phyloP scores from a whole-genome alignment of 1,139 yeast species.

The Debaryomyces subglobosus region DNA sequence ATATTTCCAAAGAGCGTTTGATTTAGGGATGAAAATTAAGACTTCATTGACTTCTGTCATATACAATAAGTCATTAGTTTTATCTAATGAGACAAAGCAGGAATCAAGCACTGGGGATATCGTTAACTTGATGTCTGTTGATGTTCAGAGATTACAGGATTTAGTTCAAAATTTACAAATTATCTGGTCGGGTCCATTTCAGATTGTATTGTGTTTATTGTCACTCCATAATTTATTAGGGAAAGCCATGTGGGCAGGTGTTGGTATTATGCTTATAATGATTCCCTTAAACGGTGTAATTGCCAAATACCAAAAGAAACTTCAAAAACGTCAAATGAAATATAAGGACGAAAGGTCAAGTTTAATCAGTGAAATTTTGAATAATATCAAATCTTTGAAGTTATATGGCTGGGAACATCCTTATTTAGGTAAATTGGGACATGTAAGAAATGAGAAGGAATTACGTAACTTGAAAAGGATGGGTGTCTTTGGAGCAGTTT shows the following conservation, averaged over 20 bases:
- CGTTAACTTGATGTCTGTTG: constrained; percentile 96
- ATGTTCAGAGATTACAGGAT: constrained; percentile 92
- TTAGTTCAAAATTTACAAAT: constrained; percentile 84
- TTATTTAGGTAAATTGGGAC: constrained; percentile 67
- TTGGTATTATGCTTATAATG: constrained; percentile 76
- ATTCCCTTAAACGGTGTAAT: constrained; percentile 81
- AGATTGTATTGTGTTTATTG: constrained; percentile 74
- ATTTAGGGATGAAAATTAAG: constrained; percentile 87
- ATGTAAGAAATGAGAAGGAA: constrained; percentile 90
- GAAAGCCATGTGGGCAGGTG: constrained; percentile 97
- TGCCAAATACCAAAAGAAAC: constrained; percentile 70
- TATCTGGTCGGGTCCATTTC: constrained; percentile 97
- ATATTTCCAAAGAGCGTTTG: constrained; percentile 87
- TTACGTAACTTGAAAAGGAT: constrained; percentile 74
- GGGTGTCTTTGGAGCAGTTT: constrained; percentile 75
- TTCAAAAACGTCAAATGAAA: constrained; percentile 64
- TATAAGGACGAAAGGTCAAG: constrained; percentile 53
- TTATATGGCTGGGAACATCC: constrained; percentile 96
- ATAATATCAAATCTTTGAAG: constrained; percentile 89
- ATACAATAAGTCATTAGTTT: constrained; percentile 75
- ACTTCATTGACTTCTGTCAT: constrained; percentile 78
- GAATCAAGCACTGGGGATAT: constrained; percentile 92
- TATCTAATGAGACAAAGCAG: constrained; percentile 84
- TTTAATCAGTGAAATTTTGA: constrained; percentile 80
- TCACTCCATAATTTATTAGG: constrained; percentile 81